Evolutionary conservation across 2,329 filamentous ascomycete genomes (phyloP), one percentile per base, ranked within the genome.

Genomic region (Arthrobotrys sinensis): DNA sequence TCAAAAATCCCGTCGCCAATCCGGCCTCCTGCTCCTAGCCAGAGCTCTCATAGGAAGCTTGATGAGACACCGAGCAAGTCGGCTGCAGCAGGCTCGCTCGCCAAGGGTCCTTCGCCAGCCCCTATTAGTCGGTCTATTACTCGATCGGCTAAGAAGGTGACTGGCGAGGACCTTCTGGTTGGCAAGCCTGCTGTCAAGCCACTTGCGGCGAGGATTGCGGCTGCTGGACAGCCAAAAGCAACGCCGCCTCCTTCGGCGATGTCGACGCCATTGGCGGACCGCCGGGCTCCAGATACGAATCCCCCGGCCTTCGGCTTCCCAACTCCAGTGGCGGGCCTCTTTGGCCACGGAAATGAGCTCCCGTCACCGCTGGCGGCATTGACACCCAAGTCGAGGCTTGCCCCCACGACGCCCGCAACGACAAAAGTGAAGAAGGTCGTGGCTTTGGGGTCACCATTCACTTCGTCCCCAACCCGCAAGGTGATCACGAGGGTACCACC

Each of bases 361-460:
- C 50, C 50, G 24, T 14, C 32, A 12, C 24, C 32, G 36, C 38
- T 63, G 7, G 38, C 34, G 19, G 21, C 57, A 63, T 32, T 12
- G 21, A 43, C 57, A 2, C 57, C 38, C 7, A 48, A 48, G 3
- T 43, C 55, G 5, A 60, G 43, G n/a, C 3, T 43, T 16, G 53
- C 21, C 5, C 34, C 53, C 8, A 52, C 45, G n/a, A 75, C 70
- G 6, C 70, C 70, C 24, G 36, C 21, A 7, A 46, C 50, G 14
- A 34, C 32, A 1, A 75, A 53, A 32, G 36, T 16, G 8, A 76
- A 76, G 52, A 67, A 55, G 11, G 40, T 40, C 19, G 14, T 38
- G 16, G 24, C 32, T 45, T 28, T 67, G 5, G 63, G 63, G n/a
- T 75, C 70, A 1, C 70, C 70, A 11, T 75, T 67, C 50, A 55